Base-by-base conservation (phyloP, 208 protist genomes). In the Wallacemonas sp. region DNA sequence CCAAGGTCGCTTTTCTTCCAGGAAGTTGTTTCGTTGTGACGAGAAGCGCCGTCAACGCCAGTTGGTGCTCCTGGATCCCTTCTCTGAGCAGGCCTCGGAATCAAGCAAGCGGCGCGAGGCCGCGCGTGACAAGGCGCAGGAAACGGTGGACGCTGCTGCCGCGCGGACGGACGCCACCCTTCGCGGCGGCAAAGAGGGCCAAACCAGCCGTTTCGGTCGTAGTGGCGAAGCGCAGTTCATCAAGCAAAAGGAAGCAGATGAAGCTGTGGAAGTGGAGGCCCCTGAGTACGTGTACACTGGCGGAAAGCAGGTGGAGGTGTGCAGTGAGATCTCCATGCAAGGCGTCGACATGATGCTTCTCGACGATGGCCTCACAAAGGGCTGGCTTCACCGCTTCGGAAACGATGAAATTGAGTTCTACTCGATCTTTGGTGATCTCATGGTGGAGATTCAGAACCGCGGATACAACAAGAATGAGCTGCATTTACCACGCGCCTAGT, bases 281-380 rank as follows among this genome's bases (percentile, higher is more conserved):
- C 23, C 2, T 29, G 57, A 49, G n/a, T 58, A 39, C 19, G 52
- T 58, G 52, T 58, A 58, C 52, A 43, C 52, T 6, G 57, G 52
- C 0, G 52, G 52, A 33, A 58, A 72, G 43, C 67, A 68, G 58
- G 71, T 81, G 5, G 80, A 87, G 44, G 83, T 86, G 0, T 96
- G 90, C 47, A 60, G 72, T 47, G 75, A 85, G 61, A 75, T 96
- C 1, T 84, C 85, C 16, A 92, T 96, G 87, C 76, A 80, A 5
- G 90, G 74, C 8, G 75, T 93, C 17, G 90, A 96, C 30, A 77
- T 96, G 68, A 83, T 89, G 79, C 74, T 96, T 3, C 61, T 96
- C 14, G 86, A 96, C 36, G 90, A 96, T 41, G 82, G 76, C 2
- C 65, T 93, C 6, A 80, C 83, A 17, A 72, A 72, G 24, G 88